phyloP scores from a whole-genome alignment of 495 filamentous ascomycete species.

The Aspergillus bridgeri region DNA sequence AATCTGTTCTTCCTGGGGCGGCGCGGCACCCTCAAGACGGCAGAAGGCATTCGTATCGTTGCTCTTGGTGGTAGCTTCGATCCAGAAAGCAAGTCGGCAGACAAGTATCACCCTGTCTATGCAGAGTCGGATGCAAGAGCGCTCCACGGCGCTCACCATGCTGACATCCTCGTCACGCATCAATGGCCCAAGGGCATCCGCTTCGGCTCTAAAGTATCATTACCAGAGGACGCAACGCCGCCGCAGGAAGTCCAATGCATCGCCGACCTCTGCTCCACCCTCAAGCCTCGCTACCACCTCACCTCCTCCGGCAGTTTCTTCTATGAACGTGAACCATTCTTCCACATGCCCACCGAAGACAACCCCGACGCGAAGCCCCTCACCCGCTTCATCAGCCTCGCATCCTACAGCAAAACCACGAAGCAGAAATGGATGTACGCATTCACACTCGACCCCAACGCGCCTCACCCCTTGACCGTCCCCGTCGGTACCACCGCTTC shows the following conservation, averaged over 20 bases:
- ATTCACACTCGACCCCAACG: conserved; percentile 69
- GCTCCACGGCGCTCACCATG: conserved; percentile 66
- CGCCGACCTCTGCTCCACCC: conserved; percentile 66
- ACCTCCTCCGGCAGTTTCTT: conserved; percentile 63
- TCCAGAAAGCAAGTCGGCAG: conserved; percentile 51
- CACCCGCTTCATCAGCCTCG: conserved; percentile 87
- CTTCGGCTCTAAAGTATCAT: conserved; percentile 52
- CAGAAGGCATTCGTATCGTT: conserved; percentile 82
- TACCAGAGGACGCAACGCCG: conserved; percentile 41
- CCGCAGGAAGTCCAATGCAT: conserved; percentile 53
- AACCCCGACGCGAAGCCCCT: conserved; percentile 52
- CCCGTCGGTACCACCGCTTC: conserved; percentile 68
- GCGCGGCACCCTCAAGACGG: conserved; percentile 78
- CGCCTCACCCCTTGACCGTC: conserved; percentile 51
- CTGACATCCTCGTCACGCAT: conserved; percentile 82
- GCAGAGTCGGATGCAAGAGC: conserved; percentile 70
- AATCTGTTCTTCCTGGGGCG: conserved; percentile 89
- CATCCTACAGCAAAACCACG: conserved; percentile 63
- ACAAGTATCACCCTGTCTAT: conserved; percentile 66
- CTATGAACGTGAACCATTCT: conserved; percentile 92
- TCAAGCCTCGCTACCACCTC: conserved; percentile 90
- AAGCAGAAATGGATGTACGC: conserved; percentile 90
- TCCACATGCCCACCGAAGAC: conserved; percentile 59
- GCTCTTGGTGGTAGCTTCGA: conserved; percentile 71
- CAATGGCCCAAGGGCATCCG: conserved; percentile 77